These are phyloP conservation scores for Bacidia rubella DNA, from an alignment of 495 filamentous ascomycete species.

Conservation along the genomic window DNA sequence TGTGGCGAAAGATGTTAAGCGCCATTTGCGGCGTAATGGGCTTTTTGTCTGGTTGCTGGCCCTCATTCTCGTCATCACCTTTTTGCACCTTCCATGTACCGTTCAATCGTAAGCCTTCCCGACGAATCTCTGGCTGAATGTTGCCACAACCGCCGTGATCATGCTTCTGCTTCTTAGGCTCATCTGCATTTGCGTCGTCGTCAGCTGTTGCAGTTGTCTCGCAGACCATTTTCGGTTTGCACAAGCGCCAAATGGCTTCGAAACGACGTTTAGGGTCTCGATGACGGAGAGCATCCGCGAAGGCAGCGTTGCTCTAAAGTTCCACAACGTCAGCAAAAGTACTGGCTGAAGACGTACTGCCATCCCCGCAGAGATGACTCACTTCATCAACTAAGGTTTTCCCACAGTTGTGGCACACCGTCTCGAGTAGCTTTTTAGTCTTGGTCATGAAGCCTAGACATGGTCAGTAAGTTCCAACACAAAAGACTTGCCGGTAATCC, in stretches of 20 bases:
- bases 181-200: constrained; percentile 44
- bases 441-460: constrained; percentile 76
- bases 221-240: constrained; percentile 74
- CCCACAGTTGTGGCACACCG: constrained; percentile 95
- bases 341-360: constrained; percentile 31
- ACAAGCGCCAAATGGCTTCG: constrained; percentile 72
- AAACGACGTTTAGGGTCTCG: constrained; percentile 90
- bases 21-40: constrained; percentile 71
- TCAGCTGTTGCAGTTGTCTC: constrained; percentile 53
- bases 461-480: constrained; percentile 27
- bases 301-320: constrained; percentile 66
- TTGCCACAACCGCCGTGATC: constrained; percentile 91
- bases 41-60: constrained; percentile 65
- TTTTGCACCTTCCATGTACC: constrained; percentile 71
- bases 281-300: constrained; percentile 62
- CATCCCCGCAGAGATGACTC: constrained; percentile 53
- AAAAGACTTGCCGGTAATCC: neutral
- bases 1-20: constrained; percentile 70
- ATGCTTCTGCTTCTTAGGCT: constrained; percentile 36
- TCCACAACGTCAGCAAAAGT: constrained; percentile 49
- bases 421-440: constrained; percentile 95
- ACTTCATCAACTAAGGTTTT: constrained; percentile 91
- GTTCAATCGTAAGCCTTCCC: constrained; percentile 68
- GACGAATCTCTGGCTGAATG: constrained; percentile 70
- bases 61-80: constrained; percentile 49